These are phyloP conservation scores for Penicillium sp. DNA, from an alignment of 2,329 filamentous ascomycete genomes.

Conservation along the genomic window DNA sequence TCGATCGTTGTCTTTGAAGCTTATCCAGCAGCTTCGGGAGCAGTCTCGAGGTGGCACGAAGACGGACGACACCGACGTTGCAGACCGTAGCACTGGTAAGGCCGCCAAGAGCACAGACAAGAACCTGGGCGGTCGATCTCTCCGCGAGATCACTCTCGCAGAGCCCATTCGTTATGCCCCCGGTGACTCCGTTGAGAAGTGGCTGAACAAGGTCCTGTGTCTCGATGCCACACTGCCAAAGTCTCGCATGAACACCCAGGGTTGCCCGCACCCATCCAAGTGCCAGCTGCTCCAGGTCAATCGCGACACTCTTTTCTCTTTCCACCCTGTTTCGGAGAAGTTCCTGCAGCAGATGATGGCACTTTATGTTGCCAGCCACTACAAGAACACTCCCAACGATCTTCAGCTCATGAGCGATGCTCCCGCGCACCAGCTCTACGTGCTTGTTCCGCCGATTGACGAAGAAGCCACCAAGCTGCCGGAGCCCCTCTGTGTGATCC, in stretches of 20 bases:
- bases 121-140: constrained; percentile 63
- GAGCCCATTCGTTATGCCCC: constrained; percentile 94
- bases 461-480: constrained; percentile 74
- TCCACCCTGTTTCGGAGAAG: constrained; percentile 93
- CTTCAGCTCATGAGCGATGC: constrained; percentile 98
- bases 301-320: constrained; percentile 95
- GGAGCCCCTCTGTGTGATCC: constrained; percentile 90
- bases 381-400: constrained; percentile 97
- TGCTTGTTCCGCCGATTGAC: constrained; percentile 79
- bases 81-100: constrained; percentile 75
- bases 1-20: constrained; percentile 86
- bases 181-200: constrained; percentile 88
- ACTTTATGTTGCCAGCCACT: constrained; percentile 92
- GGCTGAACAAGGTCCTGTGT: constrained; percentile 91
- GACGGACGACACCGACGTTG: constrained; percentile 59
- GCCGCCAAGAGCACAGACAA: constrained; percentile 60
- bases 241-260: constrained; percentile 65
- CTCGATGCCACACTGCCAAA: constrained; percentile 86
- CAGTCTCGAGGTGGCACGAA: constrained; percentile 69
- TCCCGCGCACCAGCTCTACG: constrained; percentile 91
- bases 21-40: constrained; percentile 94
- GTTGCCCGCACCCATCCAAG: constrained; percentile 82
- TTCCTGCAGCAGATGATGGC: constrained; percentile 98
- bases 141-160: constrained; percentile 86
- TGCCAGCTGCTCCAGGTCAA: constrained; percentile 94